These are phyloP conservation scores for Paramecium primaurelia DNA, from an alignment of 73 alveolate genomes.

Conservation along the genomic window DNA sequence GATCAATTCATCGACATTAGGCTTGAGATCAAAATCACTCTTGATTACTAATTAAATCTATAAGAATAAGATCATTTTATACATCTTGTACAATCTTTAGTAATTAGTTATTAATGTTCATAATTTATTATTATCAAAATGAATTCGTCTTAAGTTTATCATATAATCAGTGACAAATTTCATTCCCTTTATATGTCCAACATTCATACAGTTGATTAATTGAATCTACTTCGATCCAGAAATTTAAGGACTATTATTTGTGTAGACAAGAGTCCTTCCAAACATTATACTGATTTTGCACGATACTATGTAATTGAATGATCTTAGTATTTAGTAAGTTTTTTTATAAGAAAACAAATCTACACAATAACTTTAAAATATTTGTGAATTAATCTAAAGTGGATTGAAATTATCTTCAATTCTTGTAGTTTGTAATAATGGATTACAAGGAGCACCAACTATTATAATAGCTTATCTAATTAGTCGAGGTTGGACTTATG, in stretches of 20 bases:
- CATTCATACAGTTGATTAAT: background rate
- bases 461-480: background rate
- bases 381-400: background rate
- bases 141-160: background rate
- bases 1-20: background rate
- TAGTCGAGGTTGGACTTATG: background rate
- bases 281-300: background rate
- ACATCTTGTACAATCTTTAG: slow-evolving; percentile 9
- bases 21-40: background rate
- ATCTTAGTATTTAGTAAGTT: background rate
- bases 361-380: background rate
- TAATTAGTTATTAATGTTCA: background rate
- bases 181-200: background rate
- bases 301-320: background rate
- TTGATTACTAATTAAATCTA: background rate
- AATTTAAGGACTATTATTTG: background rate
- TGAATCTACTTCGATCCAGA: background rate
- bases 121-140: background rate
- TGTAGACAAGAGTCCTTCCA: background rate
- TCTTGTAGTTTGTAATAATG: background rate
- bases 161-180: background rate
- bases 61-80: background rate
- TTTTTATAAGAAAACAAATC: background rate
- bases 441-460: background rate
- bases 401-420: background rate